These are phyloP conservation scores for Inga leiocalycina DNA, from an alignment of 306 rosid species.

Conservation along the genomic window DNA sequence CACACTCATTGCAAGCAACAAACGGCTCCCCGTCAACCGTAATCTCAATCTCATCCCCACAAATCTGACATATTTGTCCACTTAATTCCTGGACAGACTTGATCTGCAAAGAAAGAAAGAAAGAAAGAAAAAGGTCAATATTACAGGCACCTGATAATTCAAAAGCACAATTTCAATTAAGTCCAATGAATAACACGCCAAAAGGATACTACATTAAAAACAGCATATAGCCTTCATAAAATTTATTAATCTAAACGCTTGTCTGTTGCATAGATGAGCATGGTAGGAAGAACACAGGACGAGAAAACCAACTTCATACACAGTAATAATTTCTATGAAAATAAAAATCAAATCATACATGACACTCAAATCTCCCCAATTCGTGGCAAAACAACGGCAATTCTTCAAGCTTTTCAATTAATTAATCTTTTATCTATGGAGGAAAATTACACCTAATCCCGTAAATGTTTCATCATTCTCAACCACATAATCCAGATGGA, in stretches of 20 bases:
- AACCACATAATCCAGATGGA: background rate
- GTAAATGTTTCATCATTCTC: background rate
- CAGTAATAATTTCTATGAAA: slow-evolving; percentile 19
- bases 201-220: background rate
- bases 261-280: background rate
- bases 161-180: background rate
- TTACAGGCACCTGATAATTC: slow-evolving; percentile 25
- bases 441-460: background rate
- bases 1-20: slow-evolving; percentile 97
- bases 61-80: slow-evolving; percentile 86
- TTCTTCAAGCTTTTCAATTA: slow-evolving; percentile 17
- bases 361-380: slow-evolving; percentile 32
- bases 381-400: slow-evolving; percentile 21
- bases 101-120: slow-evolving; percentile 51
- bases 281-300: background rate
- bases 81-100: slow-evolving; percentile 79
- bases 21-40: slow-evolving; percentile 84
- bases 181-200: slow-evolving; percentile 10
- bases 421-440: background rate
- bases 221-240: background rate
- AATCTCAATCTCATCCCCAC: slow-evolving; percentile 79
- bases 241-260: slow-evolving; percentile 23
- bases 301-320: slow-evolving; percentile 23
- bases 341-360: slow-evolving; percentile 18
- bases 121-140: slow-evolving; percentile 6